Base-by-base conservation (phyloP, 2,329 filamentous ascomycete genomes). In the Venturia aucupariae region DNA sequence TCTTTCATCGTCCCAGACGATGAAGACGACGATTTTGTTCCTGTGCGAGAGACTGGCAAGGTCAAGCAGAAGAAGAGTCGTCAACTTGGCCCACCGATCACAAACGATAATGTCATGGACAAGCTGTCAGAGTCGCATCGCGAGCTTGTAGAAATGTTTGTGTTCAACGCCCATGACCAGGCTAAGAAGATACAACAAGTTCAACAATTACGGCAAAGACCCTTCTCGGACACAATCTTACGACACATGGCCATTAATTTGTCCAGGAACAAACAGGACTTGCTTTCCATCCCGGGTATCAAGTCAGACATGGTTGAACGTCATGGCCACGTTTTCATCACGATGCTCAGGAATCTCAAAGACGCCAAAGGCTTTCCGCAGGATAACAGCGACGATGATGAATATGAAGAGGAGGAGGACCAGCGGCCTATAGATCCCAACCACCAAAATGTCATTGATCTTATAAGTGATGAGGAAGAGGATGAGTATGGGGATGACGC, bases 241-340 rank as follows among this genome's bases (percentile, higher is more conserved):
- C 84, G 86, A 42, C 83, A 88, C 68, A 92, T 94, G 88, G 87
- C 84, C 15, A 84, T 91, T 61, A 75, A 80, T 41, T 88, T 89
- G 79, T 89, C 89, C 0, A 80, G 78, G 8, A 84, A 79, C 10
- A 70, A 84, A 11, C 81, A 83, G 19, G 78, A 85, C 65, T 89
- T 94, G 85, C 77, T 75, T 39, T 74, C 75, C 10, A 88, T 93
- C 60, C 80, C 81, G 0, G 83, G 82, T 11, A 87, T 92, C 65
- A 81, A 87, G 63, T 67, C 72, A 1, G 83, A 85, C 32, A 87
- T 85, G 71, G 86, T 91, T 30, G 72, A 79, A 55, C 77, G 78
- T 2, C 85, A 86, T 70, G 89, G 89, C 8, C 76, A 75, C 41
- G 80, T 78, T 63, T 85, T 93, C 67, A 72, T 89, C 44, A 77